Evolutionary conservation across 352 stramenopile genomes (phyloP).

Genomic region (Phytophthora megakarya): DNA sequence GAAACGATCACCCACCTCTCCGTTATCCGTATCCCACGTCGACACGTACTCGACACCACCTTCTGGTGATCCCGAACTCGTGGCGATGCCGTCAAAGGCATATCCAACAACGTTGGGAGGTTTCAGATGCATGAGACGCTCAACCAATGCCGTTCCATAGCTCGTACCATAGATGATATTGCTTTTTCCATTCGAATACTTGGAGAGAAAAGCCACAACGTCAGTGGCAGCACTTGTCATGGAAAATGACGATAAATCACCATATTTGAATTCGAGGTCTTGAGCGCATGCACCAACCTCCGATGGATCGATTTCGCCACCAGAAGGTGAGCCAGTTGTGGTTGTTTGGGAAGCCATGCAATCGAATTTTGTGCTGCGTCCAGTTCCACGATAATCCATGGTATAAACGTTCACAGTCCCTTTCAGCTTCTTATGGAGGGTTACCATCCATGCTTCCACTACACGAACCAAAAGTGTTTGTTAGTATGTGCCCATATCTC

Average conservation of each 20-base stretch:
- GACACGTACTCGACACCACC: not conserved
- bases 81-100: not conserved
- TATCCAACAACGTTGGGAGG: not conserved
- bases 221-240: not conserved
- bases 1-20: not conserved
- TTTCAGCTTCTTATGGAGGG: not conserved
- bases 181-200: not conserved
- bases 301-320: not conserved
- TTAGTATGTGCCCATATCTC: not conserved
- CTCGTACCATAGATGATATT: not conserved
- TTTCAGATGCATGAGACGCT: not conserved
- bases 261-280: not conserved
- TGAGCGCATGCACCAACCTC: not conserved
- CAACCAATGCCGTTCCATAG: not conserved
- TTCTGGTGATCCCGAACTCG: not conserved
- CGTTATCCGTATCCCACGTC: not conserved
- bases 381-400: not conserved
- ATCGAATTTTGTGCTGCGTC: not conserved
- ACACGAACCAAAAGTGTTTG: not conserved
- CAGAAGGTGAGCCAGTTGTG: not conserved
- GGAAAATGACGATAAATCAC: not conserved
- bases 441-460: not conserved
- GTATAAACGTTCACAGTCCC: not conserved
- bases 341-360: not conserved
- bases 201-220: not conserved